These are phyloP conservation scores for Thymus quinquecostatus DNA, from an alignment of 257 asterid genomes.

Conservation along the genomic window DNA sequence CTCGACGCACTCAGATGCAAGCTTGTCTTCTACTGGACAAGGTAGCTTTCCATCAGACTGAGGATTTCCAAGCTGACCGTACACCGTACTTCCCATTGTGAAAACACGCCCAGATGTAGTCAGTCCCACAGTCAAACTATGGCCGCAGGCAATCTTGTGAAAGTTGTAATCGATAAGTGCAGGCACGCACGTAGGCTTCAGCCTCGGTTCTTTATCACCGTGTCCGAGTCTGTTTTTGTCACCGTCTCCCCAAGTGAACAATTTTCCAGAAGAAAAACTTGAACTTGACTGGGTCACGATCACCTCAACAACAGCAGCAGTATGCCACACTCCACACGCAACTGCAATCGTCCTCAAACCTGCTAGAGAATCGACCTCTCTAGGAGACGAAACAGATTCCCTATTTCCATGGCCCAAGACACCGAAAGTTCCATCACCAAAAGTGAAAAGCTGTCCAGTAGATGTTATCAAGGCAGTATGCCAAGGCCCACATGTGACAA, in stretches of 20 bases:
- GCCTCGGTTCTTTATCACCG: constrained; percentile 87
- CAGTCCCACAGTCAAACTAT: constrained; percentile 81
- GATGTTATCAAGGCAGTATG: constrained; percentile 85
- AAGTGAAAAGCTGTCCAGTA: constrained; percentile 80
- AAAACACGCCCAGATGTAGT: constrained; percentile 79
- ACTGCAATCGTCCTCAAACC: constrained; percentile 87
- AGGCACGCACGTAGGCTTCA: constrained; percentile 88
- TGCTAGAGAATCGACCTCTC: constrained; percentile 79
- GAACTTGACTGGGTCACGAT: constrained; percentile 80
- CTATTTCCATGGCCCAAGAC: constrained; percentile 89
- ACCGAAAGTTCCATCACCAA: constrained; percentile 93
- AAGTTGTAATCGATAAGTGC: constrained; percentile 87
- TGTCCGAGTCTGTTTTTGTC: constrained; percentile 94
- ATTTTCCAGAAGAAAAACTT: constrained; percentile 79
- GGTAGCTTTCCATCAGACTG: constrained; percentile 81
- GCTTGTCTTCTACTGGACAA: constrained; percentile 75
- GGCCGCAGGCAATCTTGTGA: constrained; percentile 84
- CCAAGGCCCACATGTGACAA: constrained; percentile 92
- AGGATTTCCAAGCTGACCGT: constrained; percentile 91
- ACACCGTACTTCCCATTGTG: constrained; percentile 92
- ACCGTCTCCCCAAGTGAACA: constrained; percentile 98
- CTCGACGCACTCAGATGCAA: constrained; percentile 65
- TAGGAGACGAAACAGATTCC: constrained; percentile 61
- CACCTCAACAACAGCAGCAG: constrained; percentile 93
- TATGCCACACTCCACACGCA: constrained; percentile 98